Conservation (phyloP, 176 grass and related monocot species). For the Aechmea fasciata region DNA sequence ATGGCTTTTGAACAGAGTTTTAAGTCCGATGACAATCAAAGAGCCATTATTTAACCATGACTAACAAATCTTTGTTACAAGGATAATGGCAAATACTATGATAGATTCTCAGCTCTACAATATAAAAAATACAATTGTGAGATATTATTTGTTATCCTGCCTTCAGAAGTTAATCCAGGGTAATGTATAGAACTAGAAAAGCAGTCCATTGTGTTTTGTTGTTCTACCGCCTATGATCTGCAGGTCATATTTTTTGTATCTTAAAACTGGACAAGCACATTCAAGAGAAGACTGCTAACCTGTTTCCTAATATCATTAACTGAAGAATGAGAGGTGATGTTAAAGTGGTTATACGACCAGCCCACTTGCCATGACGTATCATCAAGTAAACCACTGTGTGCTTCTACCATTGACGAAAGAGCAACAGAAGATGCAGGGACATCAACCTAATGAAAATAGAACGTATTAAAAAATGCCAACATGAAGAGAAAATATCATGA, state of each 20-base stretch:
- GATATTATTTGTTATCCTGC: too few relatives aligned
- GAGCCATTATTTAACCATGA: too few relatives aligned
- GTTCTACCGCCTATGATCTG: not conserved
- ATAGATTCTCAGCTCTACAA: too few relatives aligned
- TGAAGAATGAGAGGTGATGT: conserved; percentile 1
- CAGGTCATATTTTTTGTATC: not conserved
- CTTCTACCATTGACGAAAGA: conserved; percentile 53
- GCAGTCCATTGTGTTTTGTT: not conserved
- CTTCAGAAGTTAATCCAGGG: too few relatives aligned
- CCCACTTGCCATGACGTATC: conserved; percentile 70
- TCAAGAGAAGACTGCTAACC: conserved; percentile 25
- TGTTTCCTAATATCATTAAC: conserved; percentile 29
- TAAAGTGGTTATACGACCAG: conserved; percentile 49
- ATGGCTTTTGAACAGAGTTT: too few relatives aligned
- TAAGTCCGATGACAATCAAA: too few relatives aligned
- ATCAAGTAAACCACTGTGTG: conserved; percentile 32
- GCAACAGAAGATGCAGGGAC: conserved; percentile 54
- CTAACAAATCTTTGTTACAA: too few relatives aligned
- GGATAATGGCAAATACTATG: too few relatives aligned
- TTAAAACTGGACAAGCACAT: not conserved
- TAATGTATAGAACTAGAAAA: too few relatives aligned
- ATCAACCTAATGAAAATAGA: conserved; percentile 60
- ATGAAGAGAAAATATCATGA: conserved; percentile 11
- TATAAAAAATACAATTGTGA: too few relatives aligned
- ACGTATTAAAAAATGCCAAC: conserved; percentile 7